Evolutionary conservation across 2,329 filamentous ascomycete genomes (phyloP), one percentile per base, ranked within the genome.

Genomic region (Nemania bipapillata): DNA sequence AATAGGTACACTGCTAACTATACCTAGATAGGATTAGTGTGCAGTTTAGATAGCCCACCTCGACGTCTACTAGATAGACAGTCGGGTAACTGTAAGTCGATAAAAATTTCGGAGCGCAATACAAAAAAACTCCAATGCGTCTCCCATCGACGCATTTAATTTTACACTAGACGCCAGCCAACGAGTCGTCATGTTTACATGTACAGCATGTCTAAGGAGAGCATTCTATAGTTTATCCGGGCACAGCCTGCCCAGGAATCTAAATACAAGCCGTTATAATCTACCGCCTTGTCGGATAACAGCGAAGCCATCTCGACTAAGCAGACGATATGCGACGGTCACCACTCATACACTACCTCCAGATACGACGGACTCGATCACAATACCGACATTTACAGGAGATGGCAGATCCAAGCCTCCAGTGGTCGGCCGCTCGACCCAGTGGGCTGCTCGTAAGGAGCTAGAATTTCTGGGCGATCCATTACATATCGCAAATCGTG

Each of bases 391-490:
- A 0, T 50, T 56, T 9, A 12, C 32, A 69, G 24, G 75, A 70
- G 63, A 77, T 72, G 65, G 66, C 65, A 56, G 70, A 30, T 20
- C 61, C 11, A 54, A 54, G 5, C 56, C 72, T 30, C 73, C 55
- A 47, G 79, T 52, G 75, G 73, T 73, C 70, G 81, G 70, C 22
- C 63, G 69, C 17, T 53, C 67, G n/a, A 24, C 53, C 15, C 76
- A 82, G 63, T 79, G 80, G 60, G 79, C 77, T 17, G 81, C 83
- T 54, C 82, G 82, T 42, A 86, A 84, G 74, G 89, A 93, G 72
- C 77, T 94, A 61, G 78, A 85, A 54, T 88, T 87, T 79, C 78
- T 93, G 65, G 80, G 84, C 20, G 94, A 97, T 77, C 92, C 92
- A 1, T 84, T 90, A 70, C 89, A 91, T 74, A 86, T 98, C 66